Evolutionary conservation across 208 protist genomes (phyloP), one percentile per base, ranked within the genome.

Genomic region (Leishmania martiniquensis): DNA sequence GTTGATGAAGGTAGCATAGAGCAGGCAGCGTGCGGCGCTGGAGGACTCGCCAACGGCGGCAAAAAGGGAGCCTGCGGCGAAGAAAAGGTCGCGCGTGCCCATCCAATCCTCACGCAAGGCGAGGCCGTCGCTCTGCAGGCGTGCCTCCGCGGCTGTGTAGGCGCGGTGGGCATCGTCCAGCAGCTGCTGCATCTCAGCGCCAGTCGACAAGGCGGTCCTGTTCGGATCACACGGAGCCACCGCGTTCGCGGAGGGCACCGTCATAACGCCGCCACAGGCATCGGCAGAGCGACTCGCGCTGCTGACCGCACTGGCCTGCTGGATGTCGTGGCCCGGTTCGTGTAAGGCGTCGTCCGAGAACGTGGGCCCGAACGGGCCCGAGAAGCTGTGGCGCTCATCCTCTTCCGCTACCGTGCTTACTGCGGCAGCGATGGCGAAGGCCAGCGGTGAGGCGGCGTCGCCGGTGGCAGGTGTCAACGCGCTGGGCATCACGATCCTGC

Each of bases 1-100:
- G 71, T 89, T 90, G 76, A 96, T 94, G 71, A 92, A 86, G 57
- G 90, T 85, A 37, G 92, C 92, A 68, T 92, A 82, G 13, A 95
- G 83, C 70, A 95, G 87, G 67, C 85, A 85, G 29, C 79, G 78
- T 2, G 90, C 90, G 0, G 92, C 87, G 49, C 75, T 80, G 0
- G 83, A 73, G 4, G 85, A 54, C 66, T 84, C 82, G 20, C 90
- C 92, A 49, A 81, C 68, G 45, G 82, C 75, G 37, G 89, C 81
- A 62, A 95, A 93, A 49, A 94, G 78, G 0, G 86, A 76, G n/a
- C 92, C 92, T 5, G 89, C 85, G n/a, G 91, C 86, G 76, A 89
- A 89, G 66, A 94, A 95, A 37, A 81, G 37, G 55, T 96, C 92
- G 34, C 88, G 88, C 42, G 90, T 81, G 0, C 44, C 32, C 51